Evolutionary conservation across 306 rosid genomes (phyloP), one percentile per base, ranked within the genome.

Genomic region (Acmispon strigosus): DNA sequence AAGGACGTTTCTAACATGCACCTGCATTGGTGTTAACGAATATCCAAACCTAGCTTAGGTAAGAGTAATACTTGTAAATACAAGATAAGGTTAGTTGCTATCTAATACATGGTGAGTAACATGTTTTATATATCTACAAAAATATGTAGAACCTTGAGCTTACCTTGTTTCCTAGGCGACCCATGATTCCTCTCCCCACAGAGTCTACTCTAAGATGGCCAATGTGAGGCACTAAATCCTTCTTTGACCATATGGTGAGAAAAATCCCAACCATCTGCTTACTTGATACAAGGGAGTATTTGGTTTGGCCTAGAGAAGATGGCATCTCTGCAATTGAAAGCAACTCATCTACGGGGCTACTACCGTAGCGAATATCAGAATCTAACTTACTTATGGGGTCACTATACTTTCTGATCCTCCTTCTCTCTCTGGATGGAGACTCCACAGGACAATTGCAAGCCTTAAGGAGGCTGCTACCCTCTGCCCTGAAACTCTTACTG

Each of bases 261-360:
- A 93, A 93, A 75, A 93, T 86, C 14, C 98, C 98, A 1, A 93
- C 98, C 98, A 93, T 93, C 53, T 93, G 92, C 73, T 93, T 93
- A 84, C 94, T 90, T 18, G 88, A 82, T 44, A 93, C 69, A 0
- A 93, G 92, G 34, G 78, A 70, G 76, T 88, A 93, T 50, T 62
- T 74, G 75, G 74, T 59, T 18, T 80, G 69, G 11, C 57, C 36
- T 3, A 75, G 76, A 7, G 76, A 80, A 3, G 78, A 42, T 7
- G 89, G 81, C 20, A 85, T 75, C 69, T 88, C 94, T 27, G 93
- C 89, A 52, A 83, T 80, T 7, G 87, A 73, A 45, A 81, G 75
- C 59, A 84, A 75, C 61, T 86, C 86, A 17, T 85, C 97, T 63
- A 75, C 51, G 20, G 54, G 36, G 24, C 53, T 63, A 4, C 56